A percentile compares a stretch with the other conserved stretches of the same genome.
Conservation (phyloP, 1,139 yeast genomes). For the Debaryomyces fabryi region DNA sequence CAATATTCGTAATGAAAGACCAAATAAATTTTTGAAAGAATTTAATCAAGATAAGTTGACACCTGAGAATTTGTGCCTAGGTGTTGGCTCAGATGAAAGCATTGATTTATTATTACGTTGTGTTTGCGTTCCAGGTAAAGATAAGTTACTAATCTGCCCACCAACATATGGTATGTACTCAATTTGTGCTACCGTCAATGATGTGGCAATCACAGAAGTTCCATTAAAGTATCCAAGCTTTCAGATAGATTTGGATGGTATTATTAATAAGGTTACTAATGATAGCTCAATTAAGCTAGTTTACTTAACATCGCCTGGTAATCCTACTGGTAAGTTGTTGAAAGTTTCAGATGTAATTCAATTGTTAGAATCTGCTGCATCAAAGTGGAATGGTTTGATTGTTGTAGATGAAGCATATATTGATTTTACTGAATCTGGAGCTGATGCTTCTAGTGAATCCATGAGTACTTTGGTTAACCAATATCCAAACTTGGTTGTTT, state of each 20-base stretch:
- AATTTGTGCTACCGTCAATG: conserved; percentile 88
- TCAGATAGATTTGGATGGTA: conserved; percentile 63
- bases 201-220: conserved; percentile 73
- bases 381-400: conserved; percentile 73
- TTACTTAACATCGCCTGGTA: conserved; percentile 97
- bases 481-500: conserved; percentile 80
- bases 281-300: conserved; percentile 72
- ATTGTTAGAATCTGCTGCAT: conserved; percentile 47
- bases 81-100: conserved; percentile 97
- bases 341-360: conserved; percentile 50
- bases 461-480: conserved; percentile 79
- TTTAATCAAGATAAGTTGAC: conserved; percentile 34
- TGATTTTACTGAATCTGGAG: conserved; percentile 61
- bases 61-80: conserved; percentile 79
- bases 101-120: conserved; percentile 88
- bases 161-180: conserved; percentile 98
- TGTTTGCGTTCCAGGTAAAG: conserved; percentile 78
- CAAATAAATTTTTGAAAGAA: conserved; percentile 25
- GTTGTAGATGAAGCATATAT: conserved; percentile 95
- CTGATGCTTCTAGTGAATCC: conserved; percentile 47
- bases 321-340: conserved; percentile 82
- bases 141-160: conserved; percentile 83
- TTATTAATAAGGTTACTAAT: conserved; percentile 49
- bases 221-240: conserved; percentile 63
- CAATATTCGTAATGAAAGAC: conserved; percentile 64